Evolutionary conservation across 441 rosid genomes (phyloP).

Genomic region (Syzygium malaccense): DNA sequence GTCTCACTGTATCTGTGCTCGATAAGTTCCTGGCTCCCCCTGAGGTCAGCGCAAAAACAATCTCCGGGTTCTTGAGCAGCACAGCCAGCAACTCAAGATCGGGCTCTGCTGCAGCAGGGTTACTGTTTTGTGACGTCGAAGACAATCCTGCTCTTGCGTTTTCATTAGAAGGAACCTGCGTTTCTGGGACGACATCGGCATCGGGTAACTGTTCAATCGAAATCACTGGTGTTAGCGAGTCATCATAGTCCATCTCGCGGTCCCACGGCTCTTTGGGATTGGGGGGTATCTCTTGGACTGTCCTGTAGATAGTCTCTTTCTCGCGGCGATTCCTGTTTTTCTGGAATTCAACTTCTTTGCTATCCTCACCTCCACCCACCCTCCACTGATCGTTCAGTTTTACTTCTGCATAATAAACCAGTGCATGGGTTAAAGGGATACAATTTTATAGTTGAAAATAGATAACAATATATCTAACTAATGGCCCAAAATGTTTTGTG

Average conservation of each 20-base stretch:
- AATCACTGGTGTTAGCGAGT: conserved; percentile 78
- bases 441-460: not conserved
- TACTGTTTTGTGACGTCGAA: conserved; percentile 24
- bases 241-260: conserved; percentile 88
- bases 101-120: conserved; percentile 44
- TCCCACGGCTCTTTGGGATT: conserved; percentile 99
- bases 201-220: conserved; percentile 85
- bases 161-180: conserved; percentile 24
- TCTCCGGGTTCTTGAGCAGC: conserved; percentile 80
- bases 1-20: conserved; percentile 65
- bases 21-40: conserved; percentile 65
- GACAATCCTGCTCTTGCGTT: conserved; percentile 16
- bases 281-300: conserved; percentile 52
- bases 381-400: conserved; percentile 51
- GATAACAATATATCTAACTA: not conserved
- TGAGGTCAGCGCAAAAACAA: conserved; percentile 87
- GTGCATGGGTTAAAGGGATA: not conserved
- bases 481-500: not conserved
- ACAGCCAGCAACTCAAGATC: conserved; percentile 95
- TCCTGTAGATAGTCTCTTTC: conserved; percentile 55
- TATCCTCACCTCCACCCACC: conserved; percentile 76
- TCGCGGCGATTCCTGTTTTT: conserved; percentile 84
- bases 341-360: conserved; percentile 91
- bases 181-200: conserved; percentile 38
- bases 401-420: conserved; percentile 51